These are phyloP conservation scores for Stropharia rugosoannulata DNA, from an alignment of 768 basidiomycete genomes.

Conservation along the genomic window DNA sequence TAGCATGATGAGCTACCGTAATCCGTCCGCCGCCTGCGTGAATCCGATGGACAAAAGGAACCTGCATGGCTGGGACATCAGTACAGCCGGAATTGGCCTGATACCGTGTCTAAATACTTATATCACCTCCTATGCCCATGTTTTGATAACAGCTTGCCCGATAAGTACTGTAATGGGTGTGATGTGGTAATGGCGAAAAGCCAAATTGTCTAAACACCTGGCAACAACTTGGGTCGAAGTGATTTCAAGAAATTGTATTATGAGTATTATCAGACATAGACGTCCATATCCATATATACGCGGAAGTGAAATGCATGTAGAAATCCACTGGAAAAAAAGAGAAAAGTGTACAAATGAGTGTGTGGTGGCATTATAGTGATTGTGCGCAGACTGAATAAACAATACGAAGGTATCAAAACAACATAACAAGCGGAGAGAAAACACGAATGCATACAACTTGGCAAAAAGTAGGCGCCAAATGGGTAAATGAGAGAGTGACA, in stretches of 20 bases:
- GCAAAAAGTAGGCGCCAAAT: constrained; percentile 15
- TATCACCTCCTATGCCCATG: not conserved
- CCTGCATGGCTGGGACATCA: constrained; percentile 4
- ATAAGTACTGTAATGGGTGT: too few relatives aligned
- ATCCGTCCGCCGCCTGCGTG: constrained; percentile 59
- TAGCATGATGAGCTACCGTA: constrained; percentile 48
- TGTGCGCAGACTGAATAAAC: constrained; percentile 11
- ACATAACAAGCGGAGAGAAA: constrained; percentile 18
- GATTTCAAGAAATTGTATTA: too few relatives aligned
- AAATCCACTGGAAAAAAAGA: constrained; percentile 3
- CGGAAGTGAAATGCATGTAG: constrained; percentile 8
- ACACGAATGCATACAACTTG: constrained; percentile 1
- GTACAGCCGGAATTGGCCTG: not conserved
- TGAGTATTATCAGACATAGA: too few relatives aligned
- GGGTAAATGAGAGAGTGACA: constrained; percentile 7
- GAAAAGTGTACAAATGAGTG: constrained; percentile 14
- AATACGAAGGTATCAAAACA: constrained; percentile 23
- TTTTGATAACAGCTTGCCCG: too few relatives aligned
- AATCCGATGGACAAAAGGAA: constrained; percentile 24
- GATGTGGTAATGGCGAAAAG: too few relatives aligned
- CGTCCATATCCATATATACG: too few relatives aligned
- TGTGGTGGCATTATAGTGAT: constrained; percentile 1
- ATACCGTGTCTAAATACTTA: not conserved
- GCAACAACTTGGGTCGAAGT: too few relatives aligned
- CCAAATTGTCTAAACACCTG: too few relatives aligned